Conservation (phyloP, 176 grass and related monocot species). For the Ensete ventricosum region DNA sequence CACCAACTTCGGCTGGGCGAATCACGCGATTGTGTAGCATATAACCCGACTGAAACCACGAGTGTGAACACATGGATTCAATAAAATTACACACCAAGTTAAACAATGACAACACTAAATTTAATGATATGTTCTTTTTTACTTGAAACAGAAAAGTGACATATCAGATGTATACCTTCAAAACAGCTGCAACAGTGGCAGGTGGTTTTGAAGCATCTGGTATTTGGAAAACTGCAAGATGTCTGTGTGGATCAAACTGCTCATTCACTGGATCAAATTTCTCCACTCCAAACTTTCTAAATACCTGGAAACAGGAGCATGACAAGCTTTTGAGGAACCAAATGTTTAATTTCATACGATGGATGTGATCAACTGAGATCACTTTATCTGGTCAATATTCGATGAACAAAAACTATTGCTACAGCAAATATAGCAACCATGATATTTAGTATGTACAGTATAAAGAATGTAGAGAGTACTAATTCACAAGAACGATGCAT, state of each 20-base stretch:
- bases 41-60: slow-evolving; percentile 43
- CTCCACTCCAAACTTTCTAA: slow-evolving; percentile 58
- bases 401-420: too few species aligned
- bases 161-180: slow-evolving; percentile 31
- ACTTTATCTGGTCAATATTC: too few species aligned
- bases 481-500: too few species aligned
- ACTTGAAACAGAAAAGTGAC: background rate
- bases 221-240: slow-evolving; percentile 56
- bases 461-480: too few species aligned
- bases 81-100: background rate
- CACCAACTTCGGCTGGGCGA: slow-evolving; percentile 55
- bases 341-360: too few species aligned
- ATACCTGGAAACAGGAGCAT: slow-evolving; percentile 25
- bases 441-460: too few species aligned
- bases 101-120: background rate
- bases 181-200: slow-evolving; percentile 47
- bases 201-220: slow-evolving; percentile 39
- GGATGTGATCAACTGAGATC: background rate
- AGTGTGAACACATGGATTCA: background rate
- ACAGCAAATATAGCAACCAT: too few species aligned
- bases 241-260: slow-evolving; percentile 48
- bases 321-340: background rate
- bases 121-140: background rate
- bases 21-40: slow-evolving; percentile 57
- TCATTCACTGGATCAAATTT: slow-evolving; percentile 54